phyloP scores from a whole-genome alignment of 495 filamentous ascomycete species.

The Xylaria palmicola region DNA sequence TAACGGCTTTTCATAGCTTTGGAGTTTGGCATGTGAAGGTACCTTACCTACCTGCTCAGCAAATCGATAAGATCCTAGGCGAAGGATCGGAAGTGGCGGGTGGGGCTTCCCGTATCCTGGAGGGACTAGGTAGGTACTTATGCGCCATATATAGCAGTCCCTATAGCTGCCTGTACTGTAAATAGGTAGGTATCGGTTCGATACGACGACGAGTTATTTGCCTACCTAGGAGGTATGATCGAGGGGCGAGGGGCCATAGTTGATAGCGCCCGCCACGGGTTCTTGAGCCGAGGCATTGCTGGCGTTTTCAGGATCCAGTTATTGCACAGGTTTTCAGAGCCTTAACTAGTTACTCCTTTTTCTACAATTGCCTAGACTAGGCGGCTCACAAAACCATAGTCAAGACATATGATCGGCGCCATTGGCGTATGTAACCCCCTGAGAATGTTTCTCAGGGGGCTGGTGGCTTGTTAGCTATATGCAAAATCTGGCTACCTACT shows the following conservation, averaged over 20 bases:
- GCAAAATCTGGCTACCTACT: neutral
- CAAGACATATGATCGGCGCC: neutral
- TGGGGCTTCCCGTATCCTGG: constrained; percentile 6
- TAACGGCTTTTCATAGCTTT: neutral
- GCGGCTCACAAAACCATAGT: too few relatives aligned
- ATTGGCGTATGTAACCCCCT: neutral
- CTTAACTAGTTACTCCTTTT: neutral
- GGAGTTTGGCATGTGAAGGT: constrained; percentile 6
- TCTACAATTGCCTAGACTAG: neutral
- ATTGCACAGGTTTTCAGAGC: neutral
- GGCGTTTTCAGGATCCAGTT: too few relatives aligned
- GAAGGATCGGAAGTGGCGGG: neutral
- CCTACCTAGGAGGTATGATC: too few relatives aligned
- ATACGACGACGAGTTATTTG: too few relatives aligned
- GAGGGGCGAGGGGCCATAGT: neutral
- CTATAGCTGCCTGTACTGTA: too few relatives aligned
- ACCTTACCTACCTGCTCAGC: too few relatives aligned
- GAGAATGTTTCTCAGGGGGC: neutral
- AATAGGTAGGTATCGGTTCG: too few relatives aligned
- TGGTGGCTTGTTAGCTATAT: too few relatives aligned
- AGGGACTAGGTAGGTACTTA: too few relatives aligned
- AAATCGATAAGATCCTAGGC: neutral
- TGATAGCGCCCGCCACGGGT: neutral
- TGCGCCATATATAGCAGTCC: too few relatives aligned
- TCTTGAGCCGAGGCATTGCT: neutral